Evolutionary conservation across 73 alveolate species (phyloP), one percentile per base, ranked within the genome.

Genomic region (Paramecium sexaurelia): DNA sequence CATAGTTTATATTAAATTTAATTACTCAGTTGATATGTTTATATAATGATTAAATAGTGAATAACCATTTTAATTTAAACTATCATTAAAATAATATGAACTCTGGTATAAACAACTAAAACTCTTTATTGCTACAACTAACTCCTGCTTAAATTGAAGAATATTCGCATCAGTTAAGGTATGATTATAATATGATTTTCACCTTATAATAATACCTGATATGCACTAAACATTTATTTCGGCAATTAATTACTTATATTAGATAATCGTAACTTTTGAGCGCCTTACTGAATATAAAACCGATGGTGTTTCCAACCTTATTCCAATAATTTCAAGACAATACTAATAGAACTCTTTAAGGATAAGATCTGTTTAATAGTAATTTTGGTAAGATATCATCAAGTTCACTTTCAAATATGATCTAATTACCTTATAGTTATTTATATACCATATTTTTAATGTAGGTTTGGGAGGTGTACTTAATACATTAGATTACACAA

Each of bases 71-170:
- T 51, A 51, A 51, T 51, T 73, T 73, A 35, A 73, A 73, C 87
- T 73, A 73, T 73, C 87, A 73, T 73, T 73, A 73, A 73, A 73
- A 35, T 35, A 73, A 35, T 35, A 73, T 73, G 87, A 73, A 37
- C 87, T 35, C 39, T 29, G 57, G 87, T 7, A 15, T 73, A 24
- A 73, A 73, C 57, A 73, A 73, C 66, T 73, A 29, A 37, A 73
- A 73, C 35, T 35, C 39, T 35, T 41, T 73, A 6, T 32, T 29
- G 32, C 36, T 9, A 6, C 10, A 73, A 37, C 87, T 35, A 32
- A 35, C 29, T 11, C 56, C 39, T 1, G 9, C 87, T 19, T 73
- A 35, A 32, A 29, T 32, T 13, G 57, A 37, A 24, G 39, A 73
- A 20, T 51, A 29, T 32, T 35, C 32, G n/a, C 10, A 35, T 3